Base-by-base conservation (phyloP, 2,329 filamentous ascomycete species). In the Setomelanomma holmii region DNA sequence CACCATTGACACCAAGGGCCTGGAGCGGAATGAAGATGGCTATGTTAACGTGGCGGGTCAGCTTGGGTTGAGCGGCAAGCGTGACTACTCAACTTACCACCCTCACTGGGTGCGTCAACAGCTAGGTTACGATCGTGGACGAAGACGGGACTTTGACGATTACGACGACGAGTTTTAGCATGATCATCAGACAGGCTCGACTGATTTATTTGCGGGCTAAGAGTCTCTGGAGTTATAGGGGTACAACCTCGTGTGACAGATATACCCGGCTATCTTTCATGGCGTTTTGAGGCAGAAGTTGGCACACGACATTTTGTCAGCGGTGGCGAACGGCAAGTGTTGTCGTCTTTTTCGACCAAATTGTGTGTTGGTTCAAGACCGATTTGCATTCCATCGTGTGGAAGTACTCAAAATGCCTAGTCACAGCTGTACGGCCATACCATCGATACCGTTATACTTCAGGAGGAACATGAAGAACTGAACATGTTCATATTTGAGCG, bases 41-140 rank as follows among this genome's bases (percentile, higher is more conserved):
- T 88, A 88, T 60, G 74, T 86, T 40, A 88, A 88, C 64, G 80
- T 88, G 3, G 85, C 83, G 1, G 71, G 78, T 17, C 82, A 87
- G 65, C 73, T 88, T n/a, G 86, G 85, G 1, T 78, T 88, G 55
- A 83, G 80, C 53, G 69, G 69, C 0, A 52, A 67, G n/a, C 74
- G 85, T 75, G 68, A 72, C 41, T 64, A 67, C 33, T 68, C 67
- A 19, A 56, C 59, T 0, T 71, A 72, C 27, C 60, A 70, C 21
- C 58, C 42, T 14, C 61, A 57, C 16, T 72, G 67, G 69, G 66
- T 61, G 5, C 53, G 54, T 22, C 49, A 34, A 4, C 63, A 60
- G 12, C 5, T 60, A 7, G 58, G 53, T 14, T 17, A 47, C 20
- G 24, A 49, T 30, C 39, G 53, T 21, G 23, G 52, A 27, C 47